Evolutionary conservation across 2,329 filamentous ascomycete genomes (phyloP).

Genomic region (Aspergillus thermomutatus): DNA sequence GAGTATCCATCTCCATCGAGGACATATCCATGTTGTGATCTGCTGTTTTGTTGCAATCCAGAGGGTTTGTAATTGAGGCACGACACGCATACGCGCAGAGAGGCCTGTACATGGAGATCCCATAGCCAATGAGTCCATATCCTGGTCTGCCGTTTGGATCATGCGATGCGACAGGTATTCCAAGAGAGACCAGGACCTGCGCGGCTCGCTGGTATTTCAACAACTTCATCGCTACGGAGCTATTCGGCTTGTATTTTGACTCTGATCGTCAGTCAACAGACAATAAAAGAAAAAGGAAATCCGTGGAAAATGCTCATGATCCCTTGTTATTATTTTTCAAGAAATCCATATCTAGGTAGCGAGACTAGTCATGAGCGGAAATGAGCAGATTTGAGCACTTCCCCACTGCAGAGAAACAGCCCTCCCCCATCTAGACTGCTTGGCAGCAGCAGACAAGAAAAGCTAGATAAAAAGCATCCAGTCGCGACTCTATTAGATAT

Average conservation of each 20-base stretch:
- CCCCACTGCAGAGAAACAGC: not conserved
- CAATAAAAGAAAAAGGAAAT: too few species aligned
- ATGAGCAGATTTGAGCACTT: not conserved
- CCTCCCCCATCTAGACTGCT: not conserved
- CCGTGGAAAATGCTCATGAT: too few species aligned
- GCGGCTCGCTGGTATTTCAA: too few species aligned
- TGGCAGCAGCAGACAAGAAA: not conserved
- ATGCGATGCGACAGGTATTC: too few species aligned
- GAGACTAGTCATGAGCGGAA: not conserved
- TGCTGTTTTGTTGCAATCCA: not conserved
- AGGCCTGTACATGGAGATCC: conserved; percentile 1
- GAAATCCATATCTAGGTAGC: not conserved
- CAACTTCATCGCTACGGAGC: too few species aligned
- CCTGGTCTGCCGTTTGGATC: not conserved
- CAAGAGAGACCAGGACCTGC: too few species aligned
- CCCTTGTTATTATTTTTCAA: too few species aligned
- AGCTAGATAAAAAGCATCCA: not conserved
- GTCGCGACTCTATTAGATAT: not conserved
- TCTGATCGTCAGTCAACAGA: too few species aligned
- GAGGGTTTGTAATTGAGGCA: not conserved
- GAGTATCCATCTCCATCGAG: not conserved
- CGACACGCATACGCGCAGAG: not conserved
- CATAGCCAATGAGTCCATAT: conserved; percentile 1
- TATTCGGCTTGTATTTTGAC: too few species aligned
- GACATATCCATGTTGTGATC: not conserved